Evolutionary conservation across 352 stramenopile species (phyloP), one percentile per base, ranked within the genome.

Genomic region (Phytophthora pisi): DNA sequence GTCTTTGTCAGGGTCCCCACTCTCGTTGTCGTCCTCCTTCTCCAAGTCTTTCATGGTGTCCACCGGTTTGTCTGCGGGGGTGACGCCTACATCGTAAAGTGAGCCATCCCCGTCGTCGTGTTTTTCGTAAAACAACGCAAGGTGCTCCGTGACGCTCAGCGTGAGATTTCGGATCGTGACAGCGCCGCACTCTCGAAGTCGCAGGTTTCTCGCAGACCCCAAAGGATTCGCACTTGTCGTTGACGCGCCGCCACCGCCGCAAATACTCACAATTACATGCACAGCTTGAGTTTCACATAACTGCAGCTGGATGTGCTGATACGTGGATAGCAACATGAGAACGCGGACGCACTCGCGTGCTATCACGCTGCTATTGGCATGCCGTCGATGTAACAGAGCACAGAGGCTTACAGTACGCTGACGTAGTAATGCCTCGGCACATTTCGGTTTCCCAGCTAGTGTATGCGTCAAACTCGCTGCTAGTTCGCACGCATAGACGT

Each of bases 161-260:
- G 84, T 86, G 18, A 93, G 70, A 38, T 93, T 93, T 5, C 84
- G 78, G 26, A 93, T 90, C 0, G 79, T 64, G 18, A 88, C 78
- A 2, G 75, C 77, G 3, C 82, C 84, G 23, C 80, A 88, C 20
- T 85, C 79, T 2, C 81, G 79, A 30, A 91, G 80, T 1, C 75
- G 66, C 11, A 73, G 5, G 31, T 83, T 72, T 1, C 51, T 68
- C 24, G 46, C 53, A 30, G 30, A 30, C 18, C 15, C 42, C 47
- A 63, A 30, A n/a, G 45, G 40, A 15, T 62, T 68, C 5, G 7
- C 26, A 23, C 26, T 31, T 5, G 59, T 24, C 7, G 54, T 40
- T 15, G 51, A 54, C 1, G 38, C 28, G 31, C 23, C 23, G n/a
- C 36, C 43, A 42, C 42, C 18, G 3, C 53, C 45, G 55, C 82